A percentile compares a stretch with the other conserved stretches of the same genome.
Conservation (phyloP, 768 basidiomycete genomes). For the Gymnopilus junonius region DNA sequence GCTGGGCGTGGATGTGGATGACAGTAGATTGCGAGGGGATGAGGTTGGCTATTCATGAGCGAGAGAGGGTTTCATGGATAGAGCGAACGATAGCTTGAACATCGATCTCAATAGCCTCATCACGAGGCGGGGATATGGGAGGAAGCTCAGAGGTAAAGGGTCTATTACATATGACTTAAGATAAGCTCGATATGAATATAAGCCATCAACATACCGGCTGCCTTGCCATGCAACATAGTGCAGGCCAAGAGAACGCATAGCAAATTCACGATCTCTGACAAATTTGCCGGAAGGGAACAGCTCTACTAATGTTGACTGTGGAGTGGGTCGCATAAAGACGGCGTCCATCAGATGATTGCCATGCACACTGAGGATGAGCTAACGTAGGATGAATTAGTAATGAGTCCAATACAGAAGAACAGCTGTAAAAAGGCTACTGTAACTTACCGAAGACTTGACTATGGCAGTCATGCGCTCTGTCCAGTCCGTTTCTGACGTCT, state of each 20-base stretch:
- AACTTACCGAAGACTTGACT: conserved; percentile 66
- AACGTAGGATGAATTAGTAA: conserved; percentile 13
- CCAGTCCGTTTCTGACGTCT: conserved; percentile 56
- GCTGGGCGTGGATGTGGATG: not conserved
- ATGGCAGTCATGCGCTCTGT: conserved; percentile 66
- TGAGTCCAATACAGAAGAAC: not conserved
- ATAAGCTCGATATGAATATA: not conserved
- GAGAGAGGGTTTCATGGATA: conserved; percentile 32
- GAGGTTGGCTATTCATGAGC: not conserved
- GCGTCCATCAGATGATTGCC: conserved; percentile 68
- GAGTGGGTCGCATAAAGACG: conserved; percentile 68
- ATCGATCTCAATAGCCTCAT: conserved; percentile 39
- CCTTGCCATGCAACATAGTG: conserved; percentile 65
- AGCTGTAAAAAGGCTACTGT: not conserved
- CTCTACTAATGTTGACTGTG: conserved; percentile 72
- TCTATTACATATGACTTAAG: not conserved
- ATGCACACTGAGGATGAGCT: conserved; percentile 67
- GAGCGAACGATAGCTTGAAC: conserved; percentile 43
- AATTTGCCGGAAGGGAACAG: conserved; percentile 74
- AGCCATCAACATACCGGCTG: conserved; percentile 31
- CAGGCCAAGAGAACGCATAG: conserved; percentile 56
- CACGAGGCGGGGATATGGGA: conserved; percentile 1
- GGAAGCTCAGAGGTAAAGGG: conserved; percentile 1
- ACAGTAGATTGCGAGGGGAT: not conserved
- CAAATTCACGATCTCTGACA: conserved; percentile 62